These are phyloP conservation scores for Casuarina glauca DNA, from an alignment of 306 rosid genomes.

Conservation along the genomic window DNA sequence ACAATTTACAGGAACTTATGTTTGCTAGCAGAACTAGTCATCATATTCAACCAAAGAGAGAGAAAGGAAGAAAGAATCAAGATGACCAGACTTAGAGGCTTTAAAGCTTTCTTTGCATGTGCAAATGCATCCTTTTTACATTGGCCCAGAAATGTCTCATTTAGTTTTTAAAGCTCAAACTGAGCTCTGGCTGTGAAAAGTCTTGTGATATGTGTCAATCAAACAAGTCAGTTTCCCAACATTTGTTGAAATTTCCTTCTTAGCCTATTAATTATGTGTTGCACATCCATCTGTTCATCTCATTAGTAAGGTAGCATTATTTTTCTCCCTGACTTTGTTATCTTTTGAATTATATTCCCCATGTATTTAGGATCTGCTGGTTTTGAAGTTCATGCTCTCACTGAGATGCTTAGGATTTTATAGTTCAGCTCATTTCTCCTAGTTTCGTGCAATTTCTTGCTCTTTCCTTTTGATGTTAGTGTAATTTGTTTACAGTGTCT, in stretches of 20 bases:
- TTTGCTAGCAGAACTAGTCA: background rate
- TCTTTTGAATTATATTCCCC: background rate
- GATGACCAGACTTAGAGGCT: background rate
- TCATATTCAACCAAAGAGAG: background rate
- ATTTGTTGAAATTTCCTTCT: background rate
- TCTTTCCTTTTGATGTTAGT: background rate
- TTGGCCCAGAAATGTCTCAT: background rate
- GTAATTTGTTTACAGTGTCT: background rate
- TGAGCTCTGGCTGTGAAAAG: background rate
- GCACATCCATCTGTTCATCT: background rate
- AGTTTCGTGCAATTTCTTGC: background rate
- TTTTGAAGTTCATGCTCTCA: background rate
- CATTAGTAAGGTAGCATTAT: background rate
- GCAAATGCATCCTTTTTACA: background rate
- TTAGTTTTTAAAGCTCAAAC: background rate
- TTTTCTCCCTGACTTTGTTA: background rate
- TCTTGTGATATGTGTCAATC: background rate
- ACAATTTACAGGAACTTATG: background rate
- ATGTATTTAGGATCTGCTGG: background rate
- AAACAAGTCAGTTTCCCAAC: background rate
- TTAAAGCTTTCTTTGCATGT: background rate
- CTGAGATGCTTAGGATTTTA: background rate
- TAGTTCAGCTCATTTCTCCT: no score
- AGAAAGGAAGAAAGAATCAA: background rate
- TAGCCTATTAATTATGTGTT: background rate